A percentile compares a stretch with the other conserved stretches of the same genome.
These are phyloP conservation scores for Entonaema liquescens DNA, from an alignment of 495 filamentous ascomycete species.

Conservation along the genomic window DNA sequence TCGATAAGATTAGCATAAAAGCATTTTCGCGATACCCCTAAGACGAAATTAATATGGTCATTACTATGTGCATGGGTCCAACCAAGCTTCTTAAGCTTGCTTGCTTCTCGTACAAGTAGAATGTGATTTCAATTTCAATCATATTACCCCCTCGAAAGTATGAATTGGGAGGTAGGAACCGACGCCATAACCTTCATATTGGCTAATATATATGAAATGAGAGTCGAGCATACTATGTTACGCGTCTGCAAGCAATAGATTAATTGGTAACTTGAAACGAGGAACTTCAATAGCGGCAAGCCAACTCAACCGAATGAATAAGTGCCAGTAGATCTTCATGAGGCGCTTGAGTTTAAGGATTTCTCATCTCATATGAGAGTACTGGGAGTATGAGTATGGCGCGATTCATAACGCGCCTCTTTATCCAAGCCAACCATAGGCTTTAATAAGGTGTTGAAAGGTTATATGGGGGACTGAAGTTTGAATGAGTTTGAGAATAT, in stretches of 20 bases:
- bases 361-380: no score
- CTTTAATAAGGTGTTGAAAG: background rate
- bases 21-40: slow-evolving; percentile 41
- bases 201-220: background rate
- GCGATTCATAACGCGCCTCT: background rate
- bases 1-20: slow-evolving; percentile 31
- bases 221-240: background rate
- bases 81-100: background rate
- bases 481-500: background rate
- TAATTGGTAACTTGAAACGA: background rate
- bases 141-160: background rate
- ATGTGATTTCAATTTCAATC: background rate
- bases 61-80: background rate
- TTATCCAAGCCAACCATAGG: background rate
- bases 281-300: background rate
- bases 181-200: background rate
- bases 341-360: background rate
- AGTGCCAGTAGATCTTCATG: background rate
- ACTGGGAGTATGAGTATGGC: no score
- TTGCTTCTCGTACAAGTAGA: background rate
- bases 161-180: background rate
- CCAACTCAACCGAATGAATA: background rate
- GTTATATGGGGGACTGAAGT: background rate
- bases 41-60: slow-evolving; percentile 6
- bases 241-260: background rate